A percentile compares a stretch with the other conserved stretches of the same genome.
Conservation (phyloP, 2,329 filamentous ascomycete species). For the Neoscytalidium dimidiatum region DNA sequence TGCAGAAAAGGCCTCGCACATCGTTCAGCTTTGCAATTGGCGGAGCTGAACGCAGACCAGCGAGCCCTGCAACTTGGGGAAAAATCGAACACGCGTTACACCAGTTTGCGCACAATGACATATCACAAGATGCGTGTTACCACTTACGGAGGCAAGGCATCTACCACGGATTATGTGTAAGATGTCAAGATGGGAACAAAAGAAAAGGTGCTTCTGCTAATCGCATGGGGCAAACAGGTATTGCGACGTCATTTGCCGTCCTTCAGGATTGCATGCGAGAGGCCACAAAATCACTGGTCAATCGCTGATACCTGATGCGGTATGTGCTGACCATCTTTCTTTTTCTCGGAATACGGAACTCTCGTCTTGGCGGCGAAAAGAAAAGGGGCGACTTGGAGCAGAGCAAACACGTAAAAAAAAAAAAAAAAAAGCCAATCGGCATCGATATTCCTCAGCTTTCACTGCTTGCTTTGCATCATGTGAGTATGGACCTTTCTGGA, state of each 20-base stretch:
- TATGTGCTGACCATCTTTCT: background rate
- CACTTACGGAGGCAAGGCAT: background rate
- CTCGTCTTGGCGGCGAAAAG: background rate
- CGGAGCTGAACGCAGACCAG: slow-evolving; percentile 2
- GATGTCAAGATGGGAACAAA: background rate
- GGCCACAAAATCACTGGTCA: background rate
- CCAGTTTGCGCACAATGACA: slow-evolving; percentile 2
- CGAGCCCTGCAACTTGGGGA: background rate
- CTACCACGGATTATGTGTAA: slow-evolving; percentile 6
- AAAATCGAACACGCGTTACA: slow-evolving; percentile 1
- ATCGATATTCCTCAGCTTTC: background rate
- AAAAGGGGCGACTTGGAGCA: background rate
- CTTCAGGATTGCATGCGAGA: background rate
- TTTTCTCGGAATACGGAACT: background rate
- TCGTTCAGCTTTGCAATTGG: slow-evolving; percentile 4
- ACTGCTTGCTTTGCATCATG: background rate
- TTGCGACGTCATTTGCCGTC: background rate
- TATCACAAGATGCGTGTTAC: background rate
- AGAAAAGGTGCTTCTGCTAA: background rate
- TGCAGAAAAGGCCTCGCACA: slow-evolving; percentile 2
- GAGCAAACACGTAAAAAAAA: too few species aligned
- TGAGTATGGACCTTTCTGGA: background rate
- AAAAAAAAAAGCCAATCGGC: too few species aligned
- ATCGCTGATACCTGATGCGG: background rate
- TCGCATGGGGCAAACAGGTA: background rate